phyloP scores from a whole-genome alignment of 768 basidiomycete species.

The Strobilomyces dryophilus region DNA sequence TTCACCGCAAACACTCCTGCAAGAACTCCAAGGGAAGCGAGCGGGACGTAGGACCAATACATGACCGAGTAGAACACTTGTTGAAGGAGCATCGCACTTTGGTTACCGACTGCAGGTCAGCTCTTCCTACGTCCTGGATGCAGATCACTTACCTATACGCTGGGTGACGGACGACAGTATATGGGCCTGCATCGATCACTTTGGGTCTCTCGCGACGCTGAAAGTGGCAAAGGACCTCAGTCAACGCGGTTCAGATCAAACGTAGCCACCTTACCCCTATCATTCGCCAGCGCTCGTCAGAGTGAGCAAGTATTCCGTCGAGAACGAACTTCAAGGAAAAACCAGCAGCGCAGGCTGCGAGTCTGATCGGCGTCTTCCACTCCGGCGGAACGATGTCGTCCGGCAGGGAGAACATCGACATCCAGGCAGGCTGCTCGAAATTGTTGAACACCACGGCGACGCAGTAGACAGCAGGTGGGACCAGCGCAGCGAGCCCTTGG shows the following conservation, averaged over 20 bases:
- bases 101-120: neutral
- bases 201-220: constrained; percentile 30
- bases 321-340: constrained; percentile 16
- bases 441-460: constrained; percentile 24
- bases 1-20: constrained; percentile 28
- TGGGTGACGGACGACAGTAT: constrained; percentile 36
- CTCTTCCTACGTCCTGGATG: neutral
- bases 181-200: constrained; percentile 31
- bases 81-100: constrained; percentile 24
- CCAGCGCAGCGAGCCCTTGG: constrained; percentile 20
- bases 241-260: neutral
- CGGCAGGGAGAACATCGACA: constrained; percentile 25
- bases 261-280: constrained; percentile 27
- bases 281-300: constrained; percentile 29
- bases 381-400: constrained; percentile 18
- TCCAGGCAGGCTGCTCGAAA: constrained; percentile 36
- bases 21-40: constrained; percentile 23
- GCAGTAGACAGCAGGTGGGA: constrained; percentile 29
- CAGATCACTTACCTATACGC: constrained; percentile 27
- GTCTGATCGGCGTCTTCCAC: constrained; percentile 22
- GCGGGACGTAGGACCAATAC: constrained; percentile 35
- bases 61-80: constrained; percentile 22
- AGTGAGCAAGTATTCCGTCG: constrained; percentile 8
- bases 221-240: neutral
- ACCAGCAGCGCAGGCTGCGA: constrained; percentile 26